A percentile compares a stretch with the other conserved stretches of the same genome.
These are phyloP conservation scores for Lactarius vividus DNA, from an alignment of 768 basidiomycete genomes.

Conservation along the genomic window DNA sequence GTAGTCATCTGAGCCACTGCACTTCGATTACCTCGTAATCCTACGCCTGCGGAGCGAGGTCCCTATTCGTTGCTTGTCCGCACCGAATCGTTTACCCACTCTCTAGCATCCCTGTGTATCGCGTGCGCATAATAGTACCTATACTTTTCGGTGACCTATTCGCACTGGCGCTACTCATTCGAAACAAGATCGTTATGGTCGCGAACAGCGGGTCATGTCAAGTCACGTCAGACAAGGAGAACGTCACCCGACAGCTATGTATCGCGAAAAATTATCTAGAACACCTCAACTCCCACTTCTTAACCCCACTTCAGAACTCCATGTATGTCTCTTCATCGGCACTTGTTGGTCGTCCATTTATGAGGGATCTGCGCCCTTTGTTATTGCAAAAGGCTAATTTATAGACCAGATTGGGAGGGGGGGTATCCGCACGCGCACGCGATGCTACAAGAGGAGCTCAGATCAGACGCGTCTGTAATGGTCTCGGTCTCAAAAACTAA, in stretches of 20 bases:
- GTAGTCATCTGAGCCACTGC: background rate
- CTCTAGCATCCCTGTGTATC: background rate
- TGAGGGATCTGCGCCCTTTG: background rate
- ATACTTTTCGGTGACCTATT: background rate
- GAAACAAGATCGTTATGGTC: background rate
- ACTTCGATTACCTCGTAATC: background rate
- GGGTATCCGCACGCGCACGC: too few species aligned
- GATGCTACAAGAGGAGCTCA: too few species aligned
- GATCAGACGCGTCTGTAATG: too few species aligned
- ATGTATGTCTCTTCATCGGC: background rate
- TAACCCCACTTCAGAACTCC: too few species aligned
- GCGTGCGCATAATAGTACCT: background rate
- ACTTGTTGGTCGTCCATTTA: background rate
- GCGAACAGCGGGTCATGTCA: background rate
- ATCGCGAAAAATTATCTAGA: background rate
- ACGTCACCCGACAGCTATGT: too few species aligned
- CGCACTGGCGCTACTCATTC: background rate
- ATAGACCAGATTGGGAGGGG: too few species aligned
- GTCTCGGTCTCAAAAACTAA: too few species aligned
- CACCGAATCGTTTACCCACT: background rate
- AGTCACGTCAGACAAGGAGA: background rate
- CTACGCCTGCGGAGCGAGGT: background rate
- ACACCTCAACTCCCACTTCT: background rate
- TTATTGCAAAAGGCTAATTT: background rate
- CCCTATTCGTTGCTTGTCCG: background rate